Evolutionary conservation across 2,329 filamentous ascomycete genomes (phyloP).

Genomic region (Colletotrichum orbiculare): DNA sequence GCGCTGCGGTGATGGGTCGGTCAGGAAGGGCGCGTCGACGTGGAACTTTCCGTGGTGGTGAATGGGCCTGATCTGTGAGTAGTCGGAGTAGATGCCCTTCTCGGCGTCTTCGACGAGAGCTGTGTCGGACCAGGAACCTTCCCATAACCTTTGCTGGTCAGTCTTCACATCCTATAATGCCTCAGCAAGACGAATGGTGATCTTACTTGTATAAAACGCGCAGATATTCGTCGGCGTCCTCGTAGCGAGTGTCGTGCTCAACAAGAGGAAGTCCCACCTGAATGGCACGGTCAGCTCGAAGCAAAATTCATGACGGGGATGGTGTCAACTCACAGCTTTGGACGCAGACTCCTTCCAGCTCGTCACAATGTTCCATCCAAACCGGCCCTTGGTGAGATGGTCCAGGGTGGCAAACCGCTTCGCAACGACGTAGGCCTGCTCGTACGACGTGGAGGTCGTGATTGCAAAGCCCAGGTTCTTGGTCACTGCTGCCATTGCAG

Average conservation of each 20-base stretch:
- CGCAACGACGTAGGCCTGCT: constrained; percentile 70
- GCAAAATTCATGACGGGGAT: not conserved
- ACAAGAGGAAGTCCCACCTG: constrained; percentile 65
- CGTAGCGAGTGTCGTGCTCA: constrained; percentile 70
- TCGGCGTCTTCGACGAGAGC: constrained; percentile 17
- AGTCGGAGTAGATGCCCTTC: constrained; percentile 16
- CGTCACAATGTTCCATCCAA: constrained; percentile 77
- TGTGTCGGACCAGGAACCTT: constrained; percentile 24
- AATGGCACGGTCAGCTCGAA: constrained; percentile 38
- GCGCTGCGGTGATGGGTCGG: constrained; percentile 64
- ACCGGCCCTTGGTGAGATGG: constrained; percentile 68
- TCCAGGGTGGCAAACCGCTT: constrained; percentile 72
- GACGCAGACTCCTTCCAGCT: constrained; percentile 67
- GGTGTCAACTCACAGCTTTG: constrained; percentile 53
- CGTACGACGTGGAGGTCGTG: constrained; percentile 71
- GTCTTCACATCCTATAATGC: not conserved
- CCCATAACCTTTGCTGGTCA: constrained; percentile 1
- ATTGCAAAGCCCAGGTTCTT: constrained; percentile 72
- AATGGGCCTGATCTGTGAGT: constrained; percentile 19
- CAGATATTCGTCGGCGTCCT: constrained; percentile 71
- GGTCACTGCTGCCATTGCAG: constrained; percentile 73
- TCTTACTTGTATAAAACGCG: constrained; percentile 67
- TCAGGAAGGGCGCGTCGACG: constrained; percentile 25
- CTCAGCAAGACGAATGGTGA: not conserved
- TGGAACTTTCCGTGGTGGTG: constrained; percentile 25